Percentiles rank a stretch among this genome's conserved stretches.
phyloP scores from a whole-genome alignment of 441 rosid species.

The Gossypium trilobum region DNA sequence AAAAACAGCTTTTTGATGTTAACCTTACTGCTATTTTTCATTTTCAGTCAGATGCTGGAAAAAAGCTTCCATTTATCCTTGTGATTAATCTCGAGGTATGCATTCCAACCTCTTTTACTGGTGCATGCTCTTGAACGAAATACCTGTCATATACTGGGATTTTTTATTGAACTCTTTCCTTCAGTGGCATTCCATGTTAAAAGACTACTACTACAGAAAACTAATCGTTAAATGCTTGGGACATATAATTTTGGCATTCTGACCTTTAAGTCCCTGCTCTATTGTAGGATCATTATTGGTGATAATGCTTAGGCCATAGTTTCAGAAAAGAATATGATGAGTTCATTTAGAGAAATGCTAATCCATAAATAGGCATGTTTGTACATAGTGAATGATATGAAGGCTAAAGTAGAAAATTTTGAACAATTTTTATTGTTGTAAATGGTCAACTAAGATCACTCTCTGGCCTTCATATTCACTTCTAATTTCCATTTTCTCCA shows the following conservation, averaged over 20 bases:
- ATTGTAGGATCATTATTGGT: not conserved
- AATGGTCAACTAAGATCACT: not conserved
- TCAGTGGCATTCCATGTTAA: not conserved
- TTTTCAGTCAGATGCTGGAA: constrained; percentile 84
- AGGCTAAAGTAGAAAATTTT: not conserved
- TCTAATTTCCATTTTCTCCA: constrained; percentile 1
- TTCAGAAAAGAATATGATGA: not conserved
- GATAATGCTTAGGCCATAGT: not conserved
- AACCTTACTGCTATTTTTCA: constrained; percentile 16
- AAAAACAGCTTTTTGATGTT: constrained; percentile 1
- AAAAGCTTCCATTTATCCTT: constrained; percentile 84
- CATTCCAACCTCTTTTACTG: constrained; percentile 6
- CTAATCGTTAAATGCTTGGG: not conserved
- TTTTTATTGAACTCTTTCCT: not conserved
- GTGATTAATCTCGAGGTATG: constrained; percentile 78
- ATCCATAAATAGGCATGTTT: constrained; percentile 8
- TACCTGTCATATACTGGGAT: not conserved
- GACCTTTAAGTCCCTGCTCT: not conserved
- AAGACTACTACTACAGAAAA: not conserved
- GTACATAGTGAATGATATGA: not conserved
- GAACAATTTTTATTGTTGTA: not conserved
- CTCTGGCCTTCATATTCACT: not conserved
- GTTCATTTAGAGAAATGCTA: constrained; percentile 3
- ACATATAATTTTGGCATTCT: not conserved
- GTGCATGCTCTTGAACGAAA: not conserved